These are phyloP conservation scores for Penicillium diatomitis DNA, from an alignment of 495 filamentous ascomycete species.

Conservation along the genomic window DNA sequence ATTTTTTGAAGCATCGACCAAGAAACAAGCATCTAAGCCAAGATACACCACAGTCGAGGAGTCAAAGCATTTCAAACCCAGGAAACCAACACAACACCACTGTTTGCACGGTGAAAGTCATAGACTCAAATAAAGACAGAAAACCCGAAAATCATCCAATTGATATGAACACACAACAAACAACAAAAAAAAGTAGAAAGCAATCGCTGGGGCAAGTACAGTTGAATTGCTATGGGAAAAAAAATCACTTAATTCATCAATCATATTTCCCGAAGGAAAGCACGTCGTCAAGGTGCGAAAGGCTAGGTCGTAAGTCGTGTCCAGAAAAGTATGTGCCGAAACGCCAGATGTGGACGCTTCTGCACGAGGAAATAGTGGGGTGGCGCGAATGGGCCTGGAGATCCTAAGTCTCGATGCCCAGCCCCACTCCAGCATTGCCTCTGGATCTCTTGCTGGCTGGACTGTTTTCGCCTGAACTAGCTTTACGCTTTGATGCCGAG, in stretches of 20 bases:
- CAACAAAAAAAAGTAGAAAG: slow-evolving; percentile 1
- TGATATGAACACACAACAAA: slow-evolving; percentile 1
- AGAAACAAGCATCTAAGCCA: too few relatives aligned
- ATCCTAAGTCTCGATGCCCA: slow-evolving; percentile 50
- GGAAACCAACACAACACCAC: slow-evolving; percentile 7
- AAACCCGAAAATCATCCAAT: too few relatives aligned
- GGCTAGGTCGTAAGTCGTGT: slow-evolving; percentile 20
- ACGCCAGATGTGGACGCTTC: not conserved
- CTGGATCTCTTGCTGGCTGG: slow-evolving; percentile 52
- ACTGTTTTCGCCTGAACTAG: slow-evolving; percentile 33
- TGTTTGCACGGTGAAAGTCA: not conserved
- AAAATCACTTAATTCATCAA: slow-evolving; percentile 17
- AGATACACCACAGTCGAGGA: too few relatives aligned
- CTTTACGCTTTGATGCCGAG: slow-evolving; percentile 48
- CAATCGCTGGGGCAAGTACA: slow-evolving; percentile 8
- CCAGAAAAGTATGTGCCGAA: slow-evolving; percentile 1
- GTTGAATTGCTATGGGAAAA: slow-evolving; percentile 13
- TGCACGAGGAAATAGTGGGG: slow-evolving; percentile 1
- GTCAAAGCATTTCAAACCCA: not conserved
- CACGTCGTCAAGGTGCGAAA: slow-evolving; percentile 12
- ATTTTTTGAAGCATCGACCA: too few relatives aligned
- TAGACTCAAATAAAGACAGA: too few relatives aligned
- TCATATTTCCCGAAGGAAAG: slow-evolving; percentile 18
- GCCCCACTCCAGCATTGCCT: slow-evolving; percentile 46
- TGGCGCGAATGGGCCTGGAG: not conserved